Conservation (phyloP, 805 yeast genomes). For the Ogataea pignaliae region DNA sequence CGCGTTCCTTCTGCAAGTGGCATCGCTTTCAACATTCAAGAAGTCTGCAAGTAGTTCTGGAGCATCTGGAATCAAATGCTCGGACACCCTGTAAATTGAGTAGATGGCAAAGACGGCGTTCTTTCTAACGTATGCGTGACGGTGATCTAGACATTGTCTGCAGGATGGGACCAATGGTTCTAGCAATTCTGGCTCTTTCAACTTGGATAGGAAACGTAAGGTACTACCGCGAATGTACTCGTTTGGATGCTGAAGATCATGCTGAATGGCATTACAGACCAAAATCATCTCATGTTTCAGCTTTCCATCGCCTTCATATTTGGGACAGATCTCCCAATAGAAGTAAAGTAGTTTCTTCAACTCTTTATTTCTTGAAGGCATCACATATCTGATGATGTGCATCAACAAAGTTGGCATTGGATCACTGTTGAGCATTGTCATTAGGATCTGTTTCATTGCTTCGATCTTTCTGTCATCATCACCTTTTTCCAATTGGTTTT, state of each 20-base stretch:
- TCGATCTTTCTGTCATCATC: constrained; percentile 82
- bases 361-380: constrained; percentile 91
- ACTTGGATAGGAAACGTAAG: constrained; percentile 81
- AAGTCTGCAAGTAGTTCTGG: constrained; percentile 73
- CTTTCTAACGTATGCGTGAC: constrained; percentile 97
- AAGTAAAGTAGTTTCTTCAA: constrained; percentile 89
- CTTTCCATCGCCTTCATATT: constrained; percentile 80
- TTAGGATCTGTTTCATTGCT: constrained; percentile 84
- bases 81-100: constrained; percentile 77
- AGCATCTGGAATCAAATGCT: constrained; percentile 93
- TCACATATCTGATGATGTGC: constrained; percentile 95
- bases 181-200: constrained; percentile 87
- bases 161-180: constrained; percentile 95
- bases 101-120: constrained; percentile 91
- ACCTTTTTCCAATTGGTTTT: constrained; percentile 77
- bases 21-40: constrained; percentile 78
- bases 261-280: constrained; percentile 96
- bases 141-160: constrained; percentile 85
- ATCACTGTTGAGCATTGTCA: constrained; percentile 87
- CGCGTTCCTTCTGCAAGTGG: constrained; percentile 93
- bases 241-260: constrained; percentile 96
- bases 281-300: constrained; percentile 97
- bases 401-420: constrained; percentile 88
- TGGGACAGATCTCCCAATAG: constrained; percentile 98
- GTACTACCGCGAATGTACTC: constrained; percentile 96